A percentile compares a stretch with the other conserved stretches of the same genome.
These are phyloP conservation scores for Antrodiella citrinella DNA, from an alignment of 768 basidiomycete species.

Conservation along the genomic window DNA sequence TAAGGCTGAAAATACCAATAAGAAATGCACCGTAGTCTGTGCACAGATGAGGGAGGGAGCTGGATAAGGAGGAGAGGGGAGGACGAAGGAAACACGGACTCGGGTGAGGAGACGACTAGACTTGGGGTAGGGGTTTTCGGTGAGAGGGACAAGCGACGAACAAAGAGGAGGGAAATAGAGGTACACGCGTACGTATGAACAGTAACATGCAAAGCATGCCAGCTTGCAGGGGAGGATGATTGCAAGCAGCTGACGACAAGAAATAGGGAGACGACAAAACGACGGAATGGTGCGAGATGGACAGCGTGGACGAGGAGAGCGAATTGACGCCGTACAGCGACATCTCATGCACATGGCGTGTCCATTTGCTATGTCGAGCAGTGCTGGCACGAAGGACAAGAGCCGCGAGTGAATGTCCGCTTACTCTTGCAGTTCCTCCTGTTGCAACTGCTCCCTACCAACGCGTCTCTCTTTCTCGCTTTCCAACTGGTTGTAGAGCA, in stretches of 20 bases:
- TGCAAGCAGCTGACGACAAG: background rate
- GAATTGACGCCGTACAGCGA: background rate
- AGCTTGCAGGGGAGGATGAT: background rate
- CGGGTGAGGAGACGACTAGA: background rate
- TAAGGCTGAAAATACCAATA: background rate
- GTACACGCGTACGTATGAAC: no score
- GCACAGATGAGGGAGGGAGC: background rate
- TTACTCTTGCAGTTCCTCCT: slow-evolving; percentile 41
- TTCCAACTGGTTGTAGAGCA: slow-evolving; percentile 95
- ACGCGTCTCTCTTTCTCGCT: slow-evolving; percentile 94
- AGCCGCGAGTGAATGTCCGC: background rate
- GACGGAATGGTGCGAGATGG: background rate
- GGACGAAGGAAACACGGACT: background rate
- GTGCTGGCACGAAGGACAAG: background rate
- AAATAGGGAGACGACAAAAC: background rate
- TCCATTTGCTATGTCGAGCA: slow-evolving; percentile 2
- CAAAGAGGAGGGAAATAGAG: background rate
- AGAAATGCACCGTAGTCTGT: background rate
- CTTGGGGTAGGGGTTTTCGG: background rate
- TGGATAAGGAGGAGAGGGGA: background rate
- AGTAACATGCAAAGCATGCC: background rate
- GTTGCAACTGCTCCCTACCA: slow-evolving; percentile 74
- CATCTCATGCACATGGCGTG: slow-evolving; percentile 2
- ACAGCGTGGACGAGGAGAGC: no score
- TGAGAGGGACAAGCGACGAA: background rate